Percentiles rank a stretch among this genome's conserved stretches.
phyloP scores from a whole-genome alignment of 768 basidiomycete species.

The Kwoniella dejecticola region DNA sequence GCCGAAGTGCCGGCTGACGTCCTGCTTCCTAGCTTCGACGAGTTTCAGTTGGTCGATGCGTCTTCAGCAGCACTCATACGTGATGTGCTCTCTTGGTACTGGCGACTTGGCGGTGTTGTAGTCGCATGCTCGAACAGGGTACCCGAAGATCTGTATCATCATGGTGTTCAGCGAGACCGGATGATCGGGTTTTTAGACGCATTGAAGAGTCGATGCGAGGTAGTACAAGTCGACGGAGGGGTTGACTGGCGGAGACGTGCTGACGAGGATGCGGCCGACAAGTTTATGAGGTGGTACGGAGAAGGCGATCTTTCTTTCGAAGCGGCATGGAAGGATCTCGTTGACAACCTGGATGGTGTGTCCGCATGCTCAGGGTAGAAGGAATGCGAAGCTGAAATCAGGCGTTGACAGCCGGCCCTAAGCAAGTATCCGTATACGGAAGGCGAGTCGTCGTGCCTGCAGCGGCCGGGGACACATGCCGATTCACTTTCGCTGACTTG shows the following conservation, averaged over 20 bases:
- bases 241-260: slow-evolving; percentile 59
- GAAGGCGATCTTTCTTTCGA: slow-evolving; percentile 29
- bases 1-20: slow-evolving; percentile 26
- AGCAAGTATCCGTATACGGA: slow-evolving; percentile 61
- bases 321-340: slow-evolving; percentile 19
- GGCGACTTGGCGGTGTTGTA: slow-evolving; percentile 66
- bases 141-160: slow-evolving; percentile 63
- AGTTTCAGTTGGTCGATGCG: slow-evolving; percentile 66
- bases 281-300: slow-evolving; percentile 18
- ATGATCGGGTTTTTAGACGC: slow-evolving; percentile 65
- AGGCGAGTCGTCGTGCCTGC: slow-evolving; percentile 60
- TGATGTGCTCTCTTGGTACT: slow-evolving; percentile 65
- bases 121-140: slow-evolving; percentile 60
- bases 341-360: slow-evolving; percentile 26
- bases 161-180: slow-evolving; percentile 64
- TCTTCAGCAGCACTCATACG: slow-evolving; percentile 60
- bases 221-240: slow-evolving; percentile 59
- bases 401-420: slow-evolving; percentile 22
- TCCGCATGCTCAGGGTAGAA: background rate
- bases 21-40: slow-evolving; percentile 59
- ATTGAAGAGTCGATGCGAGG: slow-evolving; percentile 62
- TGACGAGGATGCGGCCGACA: slow-evolving; percentile 12
- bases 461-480: slow-evolving; percentile 57
- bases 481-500: slow-evolving; percentile 62
- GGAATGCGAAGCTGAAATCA: background rate